Percentiles rank a stretch among this genome's conserved stretches.
phyloP scores from a whole-genome alignment of 1,139 yeast species.

The Diutina mesorugosa region DNA sequence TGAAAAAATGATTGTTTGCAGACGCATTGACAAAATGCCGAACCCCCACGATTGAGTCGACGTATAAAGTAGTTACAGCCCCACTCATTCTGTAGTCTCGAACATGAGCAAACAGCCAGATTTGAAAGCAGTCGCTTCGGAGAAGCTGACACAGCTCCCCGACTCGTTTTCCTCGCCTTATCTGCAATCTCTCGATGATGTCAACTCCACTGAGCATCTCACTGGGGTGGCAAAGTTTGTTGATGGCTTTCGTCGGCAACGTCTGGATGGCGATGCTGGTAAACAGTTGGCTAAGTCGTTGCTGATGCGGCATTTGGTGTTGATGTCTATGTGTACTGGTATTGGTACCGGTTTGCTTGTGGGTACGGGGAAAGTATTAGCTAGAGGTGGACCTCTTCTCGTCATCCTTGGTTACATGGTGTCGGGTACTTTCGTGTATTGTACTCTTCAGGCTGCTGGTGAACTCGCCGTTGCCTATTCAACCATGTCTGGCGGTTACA shows the following conservation, averaged over 20 bases:
- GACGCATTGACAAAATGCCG: background rate
- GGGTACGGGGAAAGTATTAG: slow-evolving; percentile 21
- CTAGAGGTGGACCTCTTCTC: slow-evolving; percentile 8
- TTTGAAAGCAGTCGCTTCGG: background rate
- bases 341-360: slow-evolving; percentile 26
- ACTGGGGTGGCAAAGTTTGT: background rate
- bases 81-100: background rate
- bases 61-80: background rate
- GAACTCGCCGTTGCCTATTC: slow-evolving; percentile 5
- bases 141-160: slow-evolving; percentile 2
- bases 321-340: slow-evolving; percentile 23
- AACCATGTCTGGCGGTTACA: slow-evolving; percentile 1
- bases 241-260: slow-evolving; percentile 2
- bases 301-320: slow-evolving; percentile 12
- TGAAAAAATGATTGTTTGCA: background rate
- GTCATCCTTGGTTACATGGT: slow-evolving; percentile 1
- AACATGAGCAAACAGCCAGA: background rate
- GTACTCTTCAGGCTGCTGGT: slow-evolving; percentile 2
- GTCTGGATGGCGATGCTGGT: background rate
- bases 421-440: background rate
- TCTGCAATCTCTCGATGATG: background rate
- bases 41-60: background rate
- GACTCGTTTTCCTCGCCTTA: background rate
- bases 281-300: background rate
- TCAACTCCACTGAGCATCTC: background rate